Evolutionary conservation across 495 filamentous ascomycete species (phyloP).

Genomic region (Podospora tetraspora): DNA sequence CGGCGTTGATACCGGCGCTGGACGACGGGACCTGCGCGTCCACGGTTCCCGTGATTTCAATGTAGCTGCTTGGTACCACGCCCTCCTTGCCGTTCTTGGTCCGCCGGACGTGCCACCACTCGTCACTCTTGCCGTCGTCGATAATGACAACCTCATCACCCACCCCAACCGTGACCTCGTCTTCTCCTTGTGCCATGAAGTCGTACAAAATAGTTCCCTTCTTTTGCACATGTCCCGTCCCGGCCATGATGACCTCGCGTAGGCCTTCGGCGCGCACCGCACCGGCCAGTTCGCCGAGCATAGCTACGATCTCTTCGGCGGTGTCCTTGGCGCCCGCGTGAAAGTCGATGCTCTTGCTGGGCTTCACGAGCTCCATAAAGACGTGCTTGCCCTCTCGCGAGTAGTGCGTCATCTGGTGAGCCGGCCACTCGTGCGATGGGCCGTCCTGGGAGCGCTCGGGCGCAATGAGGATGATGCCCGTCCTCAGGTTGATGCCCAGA

Average conservation of each 20-base stretch:
- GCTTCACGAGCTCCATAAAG: constrained; percentile 85
- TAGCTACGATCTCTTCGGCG: constrained; percentile 82
- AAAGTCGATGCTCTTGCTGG: constrained; percentile 90
- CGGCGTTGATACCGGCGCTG: constrained; percentile 56
- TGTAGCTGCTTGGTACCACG: constrained; percentile 97
- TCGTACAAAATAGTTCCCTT: constrained; percentile 89
- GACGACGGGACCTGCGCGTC: constrained; percentile 36
- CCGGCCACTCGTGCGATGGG: constrained; percentile 84
- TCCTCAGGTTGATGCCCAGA: constrained; percentile 79
- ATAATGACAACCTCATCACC: constrained; percentile 89
- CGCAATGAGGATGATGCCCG: constrained; percentile 83
- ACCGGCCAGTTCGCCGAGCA: constrained; percentile 84
- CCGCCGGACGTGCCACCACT: constrained; percentile 96
- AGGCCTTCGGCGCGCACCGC: constrained; percentile 78
- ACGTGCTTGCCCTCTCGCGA: constrained; percentile 97
- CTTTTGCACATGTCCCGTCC: constrained; percentile 55
- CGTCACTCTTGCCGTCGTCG: constrained; percentile 86
- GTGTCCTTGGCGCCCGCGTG: constrained; percentile 97
- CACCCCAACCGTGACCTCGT: constrained; percentile 87
- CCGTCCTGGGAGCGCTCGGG: constrained; percentile 77
- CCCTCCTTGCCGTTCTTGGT: constrained; percentile 88
- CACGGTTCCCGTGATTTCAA: constrained; percentile 71
- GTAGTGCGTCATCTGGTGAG: constrained; percentile 89
- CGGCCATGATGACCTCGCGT: constrained; percentile 78
- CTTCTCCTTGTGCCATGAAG: constrained; percentile 92